Conservation (phyloP, 306 rosid genomes). For the Pyrus bretschneideri region DNA sequence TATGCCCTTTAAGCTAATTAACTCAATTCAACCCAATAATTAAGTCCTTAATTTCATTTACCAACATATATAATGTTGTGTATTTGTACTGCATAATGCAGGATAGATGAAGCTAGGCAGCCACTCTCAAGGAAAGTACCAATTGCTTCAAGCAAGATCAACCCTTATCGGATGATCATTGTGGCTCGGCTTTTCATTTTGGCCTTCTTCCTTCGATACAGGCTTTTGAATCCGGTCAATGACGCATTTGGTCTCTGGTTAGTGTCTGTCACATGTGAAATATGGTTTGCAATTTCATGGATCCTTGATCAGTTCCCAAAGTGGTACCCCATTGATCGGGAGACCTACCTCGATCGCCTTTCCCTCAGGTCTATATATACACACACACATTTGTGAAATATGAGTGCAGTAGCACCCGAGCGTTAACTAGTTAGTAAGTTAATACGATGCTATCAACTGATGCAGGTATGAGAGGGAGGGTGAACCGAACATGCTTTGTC, state of each 20-base stretch:
- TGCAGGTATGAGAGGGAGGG: slow-evolving; percentile 87
- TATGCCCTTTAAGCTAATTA: not conserved
- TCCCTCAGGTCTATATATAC: slow-evolving; percentile 46
- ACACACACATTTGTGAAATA: not conserved
- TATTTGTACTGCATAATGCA: slow-evolving; percentile 22
- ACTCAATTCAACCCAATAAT: not conserved
- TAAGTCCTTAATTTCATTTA: not conserved
- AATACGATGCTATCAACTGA: not conserved
- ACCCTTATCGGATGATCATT: slow-evolving; percentile 97
- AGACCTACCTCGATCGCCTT: slow-evolving; percentile 90
- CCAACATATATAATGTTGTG: not conserved
- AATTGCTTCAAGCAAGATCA: slow-evolving; percentile 80
- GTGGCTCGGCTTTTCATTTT: slow-evolving; percentile 71
- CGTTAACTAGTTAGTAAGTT: not conserved
- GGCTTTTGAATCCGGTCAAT: slow-evolving; percentile 70
- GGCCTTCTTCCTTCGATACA: slow-evolving; percentile 64
- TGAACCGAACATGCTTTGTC: slow-evolving; percentile 74
- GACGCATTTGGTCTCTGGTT: slow-evolving; percentile 89
- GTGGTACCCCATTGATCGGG: slow-evolving; percentile 91
- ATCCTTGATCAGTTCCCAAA: slow-evolving; percentile 96
- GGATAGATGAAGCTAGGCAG: slow-evolving; percentile 90
- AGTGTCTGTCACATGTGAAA: slow-evolving; percentile 78
- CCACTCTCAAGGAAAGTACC: slow-evolving; percentile 94
- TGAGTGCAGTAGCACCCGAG: not conserved
- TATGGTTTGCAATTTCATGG: slow-evolving; percentile 96